Evolutionary conservation across 495 filamentous ascomycete genomes (phyloP), one percentile per base, ranked within the genome.

Genomic region (Aspergillus sclerotioniger): DNA sequence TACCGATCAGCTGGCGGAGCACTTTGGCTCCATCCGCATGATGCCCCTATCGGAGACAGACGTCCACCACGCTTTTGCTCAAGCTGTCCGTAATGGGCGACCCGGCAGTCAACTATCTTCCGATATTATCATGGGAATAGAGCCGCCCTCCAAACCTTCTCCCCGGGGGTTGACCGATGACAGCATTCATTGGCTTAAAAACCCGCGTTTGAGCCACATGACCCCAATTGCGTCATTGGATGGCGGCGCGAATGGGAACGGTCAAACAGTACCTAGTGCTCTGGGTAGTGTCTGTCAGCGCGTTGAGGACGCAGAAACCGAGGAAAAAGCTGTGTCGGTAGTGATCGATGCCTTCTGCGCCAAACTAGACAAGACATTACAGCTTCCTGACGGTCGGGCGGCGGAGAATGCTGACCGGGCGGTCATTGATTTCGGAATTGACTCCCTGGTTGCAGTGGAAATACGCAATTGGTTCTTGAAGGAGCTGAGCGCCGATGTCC

Each of bases 401-500:
- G 33, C 46, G 5, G n/a, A n/a, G n/a, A n/a, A n/a, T n/a, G 2
- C 10, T 13, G 17, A 53, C 35, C 39, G 28, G 3, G 7, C 41
- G 2, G 7, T 56, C 3, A 44, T 61, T 3, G 74, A 76, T 6
- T 59, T 79, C 4, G 71, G 71, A 6, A 16, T 70, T 2, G 69
- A 75, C 46, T 72, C 71, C 3, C 52, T 75, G 3, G 51, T 70
- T 0, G 67, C 71, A 1, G 66, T 75, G 3, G 69, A 69, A 8
- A 53, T 72, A 0, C 57, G 72, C 1, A 46, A 53, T 8, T 75
- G 72, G 72, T 71, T 76, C 21, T 51, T 67, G 21, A 75, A 72
- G n/a, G 61, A 71, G 20, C 13, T 80, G 1, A 54, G 64, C 0
- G 64, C 66, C 15, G 75, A 81, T 20, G 61, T 83, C 0, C 72